Evolutionary conservation across 352 stramenopile genomes (phyloP), one percentile per base, ranked within the genome.

Genomic region (Phytophthora pini): DNA sequence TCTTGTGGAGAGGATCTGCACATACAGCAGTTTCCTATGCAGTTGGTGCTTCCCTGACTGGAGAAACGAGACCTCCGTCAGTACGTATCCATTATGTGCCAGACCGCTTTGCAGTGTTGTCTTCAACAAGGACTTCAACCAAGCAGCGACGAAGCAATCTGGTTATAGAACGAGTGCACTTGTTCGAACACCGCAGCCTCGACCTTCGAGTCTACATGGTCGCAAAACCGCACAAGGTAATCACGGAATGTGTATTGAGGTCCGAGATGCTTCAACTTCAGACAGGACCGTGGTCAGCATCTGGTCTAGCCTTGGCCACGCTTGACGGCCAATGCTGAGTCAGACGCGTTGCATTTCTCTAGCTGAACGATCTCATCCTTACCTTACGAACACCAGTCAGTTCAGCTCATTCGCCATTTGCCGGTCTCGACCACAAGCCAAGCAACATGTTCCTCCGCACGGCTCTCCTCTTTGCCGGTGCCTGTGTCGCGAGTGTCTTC

Each of bases 341-440:
- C 53, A 52, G 29, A 36, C 31, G 53, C 7, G 52, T 40, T 50
- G 56, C 56, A 55, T 64, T 49, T 56, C 45, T 63, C 29, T 29
- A 46, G 29, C 12, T 27, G 26, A 54, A 43, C 32, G 15, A 54
- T 31, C 17, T 5, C 47, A 3, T 45, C 12, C 32, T 44, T n/a
- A 2, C 9, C 3, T n/a, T 43, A 39, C 15, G 40, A 49, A 17
- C 52, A 39, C n/a, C 17, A 40, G 10, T 34, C 22, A 49, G 22
- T 10, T 49, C n/a, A 59, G 48, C 48, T 53, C 56, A 71, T 62
- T 71, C 55, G 0, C 15, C 41, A 61, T 53, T 70, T 67, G 43
- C 20, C 36, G 36, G 32, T 43, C 32, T 50, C 9, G 36, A 24
- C 4, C 40, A 11, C 60, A 69, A 60, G 50, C 5, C 38, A 15